phyloP scores from a whole-genome alignment of 345 rosid species.

The Gynandropsis gynandra region DNA sequence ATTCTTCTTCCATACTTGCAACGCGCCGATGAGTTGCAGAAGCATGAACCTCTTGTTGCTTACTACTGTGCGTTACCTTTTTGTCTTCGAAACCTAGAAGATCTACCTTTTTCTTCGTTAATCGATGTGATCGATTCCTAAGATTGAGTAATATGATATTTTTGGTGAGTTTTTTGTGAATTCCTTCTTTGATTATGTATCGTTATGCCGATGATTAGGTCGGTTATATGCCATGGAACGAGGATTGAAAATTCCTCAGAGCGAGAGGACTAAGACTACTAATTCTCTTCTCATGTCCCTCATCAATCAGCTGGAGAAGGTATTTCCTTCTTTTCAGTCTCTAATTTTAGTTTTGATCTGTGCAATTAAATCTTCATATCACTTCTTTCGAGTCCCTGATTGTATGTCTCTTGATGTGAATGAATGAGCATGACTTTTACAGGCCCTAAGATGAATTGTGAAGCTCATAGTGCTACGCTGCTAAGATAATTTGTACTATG shows the following conservation, averaged over 20 bases:
- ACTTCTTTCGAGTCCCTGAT: no score
- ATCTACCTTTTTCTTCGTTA: neutral
- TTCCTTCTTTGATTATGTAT: neutral
- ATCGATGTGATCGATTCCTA: slow-evolving; percentile 2
- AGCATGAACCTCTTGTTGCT: slow-evolving; percentile 90
- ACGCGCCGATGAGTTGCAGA: slow-evolving; percentile 95
- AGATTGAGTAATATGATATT: neutral
- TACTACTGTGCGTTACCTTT: slow-evolving; percentile 74
- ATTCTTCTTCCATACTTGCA: slow-evolving; percentile 80
- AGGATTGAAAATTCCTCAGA: slow-evolving; percentile 73
- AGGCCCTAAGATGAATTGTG: no score
- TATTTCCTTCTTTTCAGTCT: no score
- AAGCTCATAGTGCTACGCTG: no score
- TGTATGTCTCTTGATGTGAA: no score
- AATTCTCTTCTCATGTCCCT: slow-evolving; percentile 77
- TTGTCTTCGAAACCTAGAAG: slow-evolving; percentile 13
- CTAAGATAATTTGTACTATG: no score
- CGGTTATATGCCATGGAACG: slow-evolving; percentile 94
- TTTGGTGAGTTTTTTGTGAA: neutral
- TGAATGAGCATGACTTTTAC: no score
- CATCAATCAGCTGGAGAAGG: slow-evolving; percentile 95
- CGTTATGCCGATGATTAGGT: slow-evolving; percentile 38
- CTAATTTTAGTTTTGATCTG: no score
- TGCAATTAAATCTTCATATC: no score
- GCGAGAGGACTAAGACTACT: slow-evolving; percentile 86